phyloP scores from a whole-genome alignment of 768 basidiomycete genomes.

The Hericium erinaceus region DNA sequence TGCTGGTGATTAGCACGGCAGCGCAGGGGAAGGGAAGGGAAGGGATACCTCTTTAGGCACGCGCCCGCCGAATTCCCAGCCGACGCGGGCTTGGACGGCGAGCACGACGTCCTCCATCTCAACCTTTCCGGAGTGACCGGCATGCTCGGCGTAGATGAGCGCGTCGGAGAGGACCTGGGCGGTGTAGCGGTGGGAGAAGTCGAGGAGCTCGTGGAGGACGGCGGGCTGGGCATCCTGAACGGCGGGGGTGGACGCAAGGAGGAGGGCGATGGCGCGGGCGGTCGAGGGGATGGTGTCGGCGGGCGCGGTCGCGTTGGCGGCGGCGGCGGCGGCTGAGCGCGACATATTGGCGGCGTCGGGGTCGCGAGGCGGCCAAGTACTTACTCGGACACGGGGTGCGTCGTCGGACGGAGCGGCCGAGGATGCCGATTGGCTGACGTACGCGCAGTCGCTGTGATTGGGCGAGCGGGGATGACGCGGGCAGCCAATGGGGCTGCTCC shows the following conservation, averaged over 20 bases:
- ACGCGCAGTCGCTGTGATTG: not conserved
- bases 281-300: conserved; percentile 66
- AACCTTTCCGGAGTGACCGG: conserved; percentile 65
- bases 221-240: conserved; percentile 83
- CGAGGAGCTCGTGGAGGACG: conserved; percentile 79
- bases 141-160: conserved; percentile 82
- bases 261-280: conserved; percentile 73
- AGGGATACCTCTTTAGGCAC: conserved; percentile 75
- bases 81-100: conserved; percentile 81
- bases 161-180: conserved; percentile 78
- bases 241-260: conserved; percentile 74
- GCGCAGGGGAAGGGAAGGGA: not conserved
- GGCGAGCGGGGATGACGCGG: not conserved
- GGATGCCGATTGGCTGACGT: not conserved
- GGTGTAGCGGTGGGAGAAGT: conserved; percentile 80
- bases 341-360: conserved; percentile 25
- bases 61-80: conserved; percentile 87
- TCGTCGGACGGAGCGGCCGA: not conserved
- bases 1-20: not conserved
- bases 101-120: conserved; percentile 77
- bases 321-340: conserved; percentile 22
- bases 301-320: conserved; percentile 11
- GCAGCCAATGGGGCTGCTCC: not conserved
- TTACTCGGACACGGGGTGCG: not conserved
- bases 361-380: not conserved